Conservation (phyloP, 768 basidiomycete species). For the Coprinopsis marcescibilis region DNA sequence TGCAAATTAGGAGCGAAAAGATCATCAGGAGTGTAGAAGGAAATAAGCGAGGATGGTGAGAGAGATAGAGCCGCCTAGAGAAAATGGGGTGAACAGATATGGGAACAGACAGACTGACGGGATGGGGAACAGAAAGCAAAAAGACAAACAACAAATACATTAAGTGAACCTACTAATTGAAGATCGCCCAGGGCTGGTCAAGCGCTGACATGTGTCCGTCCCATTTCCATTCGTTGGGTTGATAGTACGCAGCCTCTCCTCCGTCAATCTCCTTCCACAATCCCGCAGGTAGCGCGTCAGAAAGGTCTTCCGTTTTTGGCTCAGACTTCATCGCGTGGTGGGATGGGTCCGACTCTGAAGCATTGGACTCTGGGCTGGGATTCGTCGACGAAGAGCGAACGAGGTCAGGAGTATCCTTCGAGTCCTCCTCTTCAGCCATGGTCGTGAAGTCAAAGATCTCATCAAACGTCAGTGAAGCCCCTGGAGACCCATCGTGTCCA, state of each 20-base stretch:
- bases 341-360: slow-evolving; percentile 45
- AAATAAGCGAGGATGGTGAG: slow-evolving; percentile 14
- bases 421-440: slow-evolving; percentile 53
- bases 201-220: slow-evolving; percentile 58
- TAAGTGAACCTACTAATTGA: slow-evolving; percentile 48
- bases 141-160: slow-evolving; percentile 31
- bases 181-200: slow-evolving; percentile 74
- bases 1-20: slow-evolving; percentile 11
- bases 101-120: slow-evolving; percentile 8
- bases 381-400: slow-evolving; percentile 67
- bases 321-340: slow-evolving; percentile 24
- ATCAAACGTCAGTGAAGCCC: slow-evolving; percentile 43
- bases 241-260: slow-evolving; percentile 68
- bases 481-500: slow-evolving; percentile 21
- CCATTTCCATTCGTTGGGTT: slow-evolving; percentile 63
- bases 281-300: slow-evolving; percentile 52
- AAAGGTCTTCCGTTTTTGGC: slow-evolving; percentile 45
- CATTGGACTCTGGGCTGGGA: slow-evolving; percentile 69
- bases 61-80: slow-evolving; percentile 18
- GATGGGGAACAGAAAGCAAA: slow-evolving; percentile 18
- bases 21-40: slow-evolving; percentile 8
- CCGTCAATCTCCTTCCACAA: slow-evolving; percentile 69
- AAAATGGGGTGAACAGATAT: slow-evolving; percentile 12
- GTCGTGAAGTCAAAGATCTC: slow-evolving; percentile 71
- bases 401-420: slow-evolving; percentile 62